These are phyloP conservation scores for Dothistroma pini DNA, from an alignment of 2,329 filamentous ascomycete species.

Conservation along the genomic window DNA sequence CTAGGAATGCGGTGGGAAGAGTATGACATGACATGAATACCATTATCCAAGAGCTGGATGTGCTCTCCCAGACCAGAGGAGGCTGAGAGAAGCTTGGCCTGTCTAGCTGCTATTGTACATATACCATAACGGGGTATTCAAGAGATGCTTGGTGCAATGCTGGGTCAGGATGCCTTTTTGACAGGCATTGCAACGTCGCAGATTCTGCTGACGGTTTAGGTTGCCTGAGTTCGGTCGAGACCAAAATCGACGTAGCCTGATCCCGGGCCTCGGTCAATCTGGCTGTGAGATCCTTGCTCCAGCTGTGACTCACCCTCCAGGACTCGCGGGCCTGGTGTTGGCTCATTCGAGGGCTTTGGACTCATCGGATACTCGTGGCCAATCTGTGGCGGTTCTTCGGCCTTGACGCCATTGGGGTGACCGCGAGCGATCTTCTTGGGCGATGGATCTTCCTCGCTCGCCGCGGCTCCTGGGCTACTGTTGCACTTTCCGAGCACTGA, in stretches of 20 bases:
- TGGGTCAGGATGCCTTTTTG: neutral
- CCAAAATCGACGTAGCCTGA: neutral
- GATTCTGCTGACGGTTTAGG: conserved; percentile 3
- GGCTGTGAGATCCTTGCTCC: neutral
- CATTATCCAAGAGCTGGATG: conserved; percentile 4
- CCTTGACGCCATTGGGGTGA: neutral
- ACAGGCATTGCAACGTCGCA: neutral
- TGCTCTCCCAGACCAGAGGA: neutral
- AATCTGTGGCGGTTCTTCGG: neutral
- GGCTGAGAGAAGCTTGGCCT: neutral
- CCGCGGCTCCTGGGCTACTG: neutral
- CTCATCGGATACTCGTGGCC: neutral
- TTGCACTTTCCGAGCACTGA: conserved; percentile 23
- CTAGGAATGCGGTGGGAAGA: conserved; percentile 41
- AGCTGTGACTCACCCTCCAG: neutral
- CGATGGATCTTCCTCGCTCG: neutral
- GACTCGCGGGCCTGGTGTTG: neutral
- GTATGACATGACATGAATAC: conserved; percentile 1
- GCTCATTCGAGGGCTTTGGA: neutral
- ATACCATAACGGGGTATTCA: conserved; percentile 12
- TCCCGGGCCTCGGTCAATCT: neutral
- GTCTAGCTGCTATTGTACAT: conserved; percentile 25
- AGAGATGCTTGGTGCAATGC: neutral
- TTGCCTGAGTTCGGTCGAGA: neutral
- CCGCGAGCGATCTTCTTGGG: neutral